Evolutionary conservation across 2,329 filamentous ascomycete species (phyloP).

Genomic region (Helminthosporium solani): DNA sequence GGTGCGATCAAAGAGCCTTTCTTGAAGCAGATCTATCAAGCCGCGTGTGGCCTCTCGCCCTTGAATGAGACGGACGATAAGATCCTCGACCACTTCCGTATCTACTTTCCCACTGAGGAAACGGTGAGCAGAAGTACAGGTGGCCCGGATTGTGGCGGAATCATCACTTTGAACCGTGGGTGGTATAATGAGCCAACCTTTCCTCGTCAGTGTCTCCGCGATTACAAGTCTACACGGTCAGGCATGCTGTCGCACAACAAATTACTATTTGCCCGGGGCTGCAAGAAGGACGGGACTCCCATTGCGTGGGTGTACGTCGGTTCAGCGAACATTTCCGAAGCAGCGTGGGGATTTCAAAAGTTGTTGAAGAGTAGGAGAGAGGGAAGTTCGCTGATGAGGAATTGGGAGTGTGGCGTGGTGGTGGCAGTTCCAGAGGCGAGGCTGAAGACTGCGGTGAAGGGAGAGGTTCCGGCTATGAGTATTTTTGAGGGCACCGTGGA

Average conservation of each 20-base stretch:
- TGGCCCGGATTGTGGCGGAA: conserved; percentile 66
- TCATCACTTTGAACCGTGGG: conserved; percentile 73
- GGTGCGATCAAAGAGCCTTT: conserved; percentile 72
- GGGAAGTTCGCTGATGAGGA: conserved; percentile 72
- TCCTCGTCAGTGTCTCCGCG: conserved; percentile 68
- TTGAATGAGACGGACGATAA: neutral
- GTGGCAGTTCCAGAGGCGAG: conserved; percentile 55
- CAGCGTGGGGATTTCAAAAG: conserved; percentile 83
- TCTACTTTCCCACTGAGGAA: conserved; percentile 36
- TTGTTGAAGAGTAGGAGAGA: conserved; percentile 66
- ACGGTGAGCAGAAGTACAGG: conserved; percentile 63
- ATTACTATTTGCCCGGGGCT: conserved; percentile 48
- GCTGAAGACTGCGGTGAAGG: conserved; percentile 10
- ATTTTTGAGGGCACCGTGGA: conserved; percentile 60
- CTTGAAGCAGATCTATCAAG: conserved; percentile 60
- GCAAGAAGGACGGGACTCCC: conserved; percentile 30
- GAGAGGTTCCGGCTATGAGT: conserved; percentile 39
- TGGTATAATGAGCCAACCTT: conserved; percentile 73
- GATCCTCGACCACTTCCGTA: conserved; percentile 20
- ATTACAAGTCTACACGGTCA: conserved; percentile 69
- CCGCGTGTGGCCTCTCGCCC: conserved; percentile 49
- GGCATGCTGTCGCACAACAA: conserved; percentile 90
- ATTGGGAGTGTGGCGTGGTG: conserved; percentile 94
- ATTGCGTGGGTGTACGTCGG: conserved; percentile 81
- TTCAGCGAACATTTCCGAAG: conserved; percentile 89